Base-by-base conservation (phyloP, 2,329 filamentous ascomycete species). In the Monosporascus sp. region DNA sequence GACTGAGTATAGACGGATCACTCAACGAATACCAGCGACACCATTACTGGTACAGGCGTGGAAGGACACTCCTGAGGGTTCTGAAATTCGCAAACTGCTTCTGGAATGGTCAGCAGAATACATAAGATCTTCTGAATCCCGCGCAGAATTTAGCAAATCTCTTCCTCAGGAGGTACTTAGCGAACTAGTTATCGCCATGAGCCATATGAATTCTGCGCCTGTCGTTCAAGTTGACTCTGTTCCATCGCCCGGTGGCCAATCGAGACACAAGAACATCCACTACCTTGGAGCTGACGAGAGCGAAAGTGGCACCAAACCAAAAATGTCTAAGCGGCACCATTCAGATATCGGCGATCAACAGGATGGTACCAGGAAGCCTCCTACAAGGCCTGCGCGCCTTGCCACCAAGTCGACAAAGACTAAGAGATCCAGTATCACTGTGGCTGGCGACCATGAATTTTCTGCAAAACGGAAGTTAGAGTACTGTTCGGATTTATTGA, bases 101-200 rank as follows among this genome's bases (percentile, higher is more conserved):
- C 69, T 85, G 3, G 76, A 73, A 11, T 86, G 83, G 83, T 79
- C 81, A 1, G 82, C 81, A 25, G 82, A 85, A 65, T 85, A 85
- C 59, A 82, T 85, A 70, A 71, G 79, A 42, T 78, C 78, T 0
- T 82, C 80, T 3, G 76, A 81, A 22, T 73, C 74, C 1, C 74
- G 80, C 18, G 72, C 77, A 8, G 79, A 82, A 54, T 85, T 85
- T 60, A 82, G 79, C 44, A 79, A 79, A 59, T 81, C 80, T 0
- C 72, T 86, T 3, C 82, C 83, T 0, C 79, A 85, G 56, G 80
- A 84, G 59, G 79, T 86, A 1, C 69, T 85, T 6, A 83, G 80
- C 56, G 82, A 85, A 65, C 73, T 86, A 6, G 82, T 86, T 0
- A 75, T 85, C 2, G 72, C 78, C 14, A 84, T 85, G 81, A 83